Conservation (phyloP, 2,329 filamentous ascomycete genomes). For the Clonostachys sp. region DNA sequence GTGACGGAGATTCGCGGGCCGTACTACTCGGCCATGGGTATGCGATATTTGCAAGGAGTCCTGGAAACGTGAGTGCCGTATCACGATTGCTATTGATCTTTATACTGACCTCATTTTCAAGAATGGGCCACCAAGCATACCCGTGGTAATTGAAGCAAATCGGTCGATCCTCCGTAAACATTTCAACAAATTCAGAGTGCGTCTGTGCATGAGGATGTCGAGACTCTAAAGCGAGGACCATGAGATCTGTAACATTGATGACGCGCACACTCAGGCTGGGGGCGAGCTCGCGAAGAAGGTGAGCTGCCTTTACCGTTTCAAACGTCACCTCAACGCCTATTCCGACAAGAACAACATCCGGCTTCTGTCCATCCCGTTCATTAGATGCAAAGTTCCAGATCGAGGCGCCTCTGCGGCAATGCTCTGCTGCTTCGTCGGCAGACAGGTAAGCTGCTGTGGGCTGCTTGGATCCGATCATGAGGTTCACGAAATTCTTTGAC, state of each 20-base stretch:
- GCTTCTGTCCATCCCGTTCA: conserved; percentile 41
- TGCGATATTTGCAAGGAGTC: conserved; percentile 44
- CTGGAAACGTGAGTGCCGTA: conserved; percentile 38
- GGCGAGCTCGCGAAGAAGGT: conserved; percentile 41
- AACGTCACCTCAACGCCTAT: conserved; percentile 64
- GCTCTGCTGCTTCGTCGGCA: conserved; percentile 52
- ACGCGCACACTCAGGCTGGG: conserved; percentile 54
- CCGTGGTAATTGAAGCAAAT: conserved; percentile 67
- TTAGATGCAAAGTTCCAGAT: conserved; percentile 60
- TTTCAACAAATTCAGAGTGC: conserved; percentile 41
- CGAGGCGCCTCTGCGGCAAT: conserved; percentile 55
- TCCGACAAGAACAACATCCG: conserved; percentile 59
- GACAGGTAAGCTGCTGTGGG: conserved; percentile 57
- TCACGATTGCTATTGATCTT: not conserved
- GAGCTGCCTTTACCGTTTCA: conserved; percentile 57
- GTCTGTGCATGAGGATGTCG: conserved; percentile 55
- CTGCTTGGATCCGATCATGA: conserved; percentile 66
- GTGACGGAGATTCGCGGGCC: conserved; percentile 52
- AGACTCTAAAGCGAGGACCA: conserved; percentile 53
- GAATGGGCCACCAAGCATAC: conserved; percentile 50
- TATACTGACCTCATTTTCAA: conserved; percentile 8
- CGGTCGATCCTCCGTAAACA: conserved; percentile 52
- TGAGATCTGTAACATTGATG: conserved; percentile 62
- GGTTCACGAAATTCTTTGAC: conserved; percentile 61
- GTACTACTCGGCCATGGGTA: conserved; percentile 51